Conservation (phyloP, 2,329 filamentous ascomycete genomes). For the Akanthomyces uredinophilus region DNA sequence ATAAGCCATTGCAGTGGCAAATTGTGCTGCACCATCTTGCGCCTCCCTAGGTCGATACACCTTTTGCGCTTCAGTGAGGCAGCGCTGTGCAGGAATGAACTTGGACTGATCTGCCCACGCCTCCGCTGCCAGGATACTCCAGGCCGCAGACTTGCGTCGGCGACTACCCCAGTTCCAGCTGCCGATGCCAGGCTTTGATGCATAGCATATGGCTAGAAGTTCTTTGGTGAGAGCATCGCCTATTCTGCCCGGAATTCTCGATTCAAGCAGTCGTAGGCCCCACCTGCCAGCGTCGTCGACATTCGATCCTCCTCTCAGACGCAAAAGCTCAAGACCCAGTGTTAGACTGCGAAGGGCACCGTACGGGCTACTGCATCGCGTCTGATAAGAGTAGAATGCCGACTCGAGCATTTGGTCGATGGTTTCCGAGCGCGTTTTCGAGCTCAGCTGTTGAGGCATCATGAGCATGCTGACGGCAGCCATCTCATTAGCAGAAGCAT, state of each 20-base stretch:
- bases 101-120: constrained; percentile 76
- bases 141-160: constrained; percentile 80
- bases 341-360: constrained; percentile 73
- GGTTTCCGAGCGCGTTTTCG: constrained; percentile 73
- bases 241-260: constrained; percentile 65
- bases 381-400: constrained; percentile 87
- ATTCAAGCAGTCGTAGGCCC: constrained; percentile 75
- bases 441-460: constrained; percentile 63
- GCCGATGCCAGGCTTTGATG: constrained; percentile 63
- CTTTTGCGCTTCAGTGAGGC: constrained; percentile 63
- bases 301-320: constrained; percentile 71
- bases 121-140: constrained; percentile 78
- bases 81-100: constrained; percentile 70
- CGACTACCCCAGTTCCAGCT: constrained; percentile 65
- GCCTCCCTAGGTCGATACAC: constrained; percentile 48
- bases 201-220: constrained; percentile 79
- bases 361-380: constrained; percentile 73
- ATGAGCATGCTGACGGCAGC: constrained; percentile 78
- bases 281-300: constrained; percentile 84
- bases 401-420: constrained; percentile 86
- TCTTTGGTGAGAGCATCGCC: constrained; percentile 83
- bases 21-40: constrained; percentile 48
- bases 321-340: constrained; percentile 75
- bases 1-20: constrained; percentile 46
- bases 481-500: constrained; percentile 95